phyloP scores from a whole-genome alignment of 169 alveolate genomes.

The Neospora caninum region DNA sequence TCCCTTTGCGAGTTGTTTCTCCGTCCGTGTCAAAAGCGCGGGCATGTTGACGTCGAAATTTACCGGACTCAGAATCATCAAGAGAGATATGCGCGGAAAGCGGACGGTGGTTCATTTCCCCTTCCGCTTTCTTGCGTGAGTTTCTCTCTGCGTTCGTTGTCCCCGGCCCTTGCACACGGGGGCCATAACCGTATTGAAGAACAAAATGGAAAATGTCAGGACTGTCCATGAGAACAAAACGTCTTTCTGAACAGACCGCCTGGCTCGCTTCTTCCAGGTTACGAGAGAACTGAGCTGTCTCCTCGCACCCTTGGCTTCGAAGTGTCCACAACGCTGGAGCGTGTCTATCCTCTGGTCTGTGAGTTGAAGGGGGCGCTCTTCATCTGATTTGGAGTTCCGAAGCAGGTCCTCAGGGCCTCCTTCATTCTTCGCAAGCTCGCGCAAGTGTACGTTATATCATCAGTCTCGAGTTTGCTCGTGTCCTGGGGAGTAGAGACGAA shows the following conservation, averaged over 20 bases:
- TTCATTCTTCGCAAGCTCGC: background rate
- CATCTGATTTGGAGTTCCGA: background rate
- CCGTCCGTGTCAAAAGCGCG: background rate
- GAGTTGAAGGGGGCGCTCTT: background rate
- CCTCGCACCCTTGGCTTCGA: constrained; percentile 17
- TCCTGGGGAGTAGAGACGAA: background rate
- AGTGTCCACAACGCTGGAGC: constrained; percentile 9
- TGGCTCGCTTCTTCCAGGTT: background rate
- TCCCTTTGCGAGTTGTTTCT: background rate
- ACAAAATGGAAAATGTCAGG: background rate
- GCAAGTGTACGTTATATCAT: background rate
- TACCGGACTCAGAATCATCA: background rate
- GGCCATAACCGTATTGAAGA: no score
- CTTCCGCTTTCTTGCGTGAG: background rate
- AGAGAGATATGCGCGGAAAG: background rate
- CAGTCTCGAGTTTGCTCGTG: background rate
- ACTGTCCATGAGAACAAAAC: background rate
- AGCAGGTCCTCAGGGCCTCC: background rate
- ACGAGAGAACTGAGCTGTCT: background rate
- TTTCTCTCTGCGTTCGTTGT: background rate
- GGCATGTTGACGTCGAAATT: background rate
- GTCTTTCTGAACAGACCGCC: background rate
- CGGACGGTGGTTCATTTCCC: constrained; percentile 10
- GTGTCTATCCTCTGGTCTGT: background rate
- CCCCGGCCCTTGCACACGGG: background rate